Evolutionary conservation across 2,329 filamentous ascomycete species (phyloP).

Genomic region (Hypoxylon sp.): DNA sequence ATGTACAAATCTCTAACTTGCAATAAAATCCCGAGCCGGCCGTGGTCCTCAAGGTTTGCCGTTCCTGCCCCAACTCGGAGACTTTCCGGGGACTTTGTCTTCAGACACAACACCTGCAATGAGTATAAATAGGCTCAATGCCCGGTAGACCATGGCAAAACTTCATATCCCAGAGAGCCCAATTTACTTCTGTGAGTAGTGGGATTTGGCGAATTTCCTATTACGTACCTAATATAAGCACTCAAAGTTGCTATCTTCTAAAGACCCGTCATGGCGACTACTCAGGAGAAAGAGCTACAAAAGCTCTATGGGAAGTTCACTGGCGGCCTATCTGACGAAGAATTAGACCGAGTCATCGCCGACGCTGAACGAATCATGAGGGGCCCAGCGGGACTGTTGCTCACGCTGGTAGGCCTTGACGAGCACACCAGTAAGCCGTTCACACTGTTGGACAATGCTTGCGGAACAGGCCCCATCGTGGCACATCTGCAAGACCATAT

Average conservation of each 20-base stretch:
- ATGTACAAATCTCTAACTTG: neutral
- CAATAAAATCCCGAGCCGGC: neutral
- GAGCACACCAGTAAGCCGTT: constrained; percentile 53
- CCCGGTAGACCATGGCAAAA: too few relatives aligned
- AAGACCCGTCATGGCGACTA: constrained; percentile 37
- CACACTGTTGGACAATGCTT: constrained; percentile 66
- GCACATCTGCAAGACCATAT: constrained; percentile 61
- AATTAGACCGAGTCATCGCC: constrained; percentile 41
- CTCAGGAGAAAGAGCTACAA: constrained; percentile 41
- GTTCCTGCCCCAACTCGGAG: constrained; percentile 26
- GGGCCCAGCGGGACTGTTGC: constrained; percentile 44
- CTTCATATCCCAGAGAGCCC: neutral
- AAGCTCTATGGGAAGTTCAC: constrained; percentile 43
- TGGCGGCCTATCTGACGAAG: constrained; percentile 31
- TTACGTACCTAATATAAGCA: neutral
- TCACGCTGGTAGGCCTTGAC: constrained; percentile 54
- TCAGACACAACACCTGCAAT: neutral
- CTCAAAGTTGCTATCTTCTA: neutral
- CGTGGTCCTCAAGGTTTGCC: constrained; percentile 23
- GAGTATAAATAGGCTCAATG: constrained; percentile 16
- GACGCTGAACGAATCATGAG: constrained; percentile 47
- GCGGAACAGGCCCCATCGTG: constrained; percentile 66
- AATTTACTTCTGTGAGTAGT: neutral
- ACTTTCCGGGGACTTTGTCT: constrained; percentile 41
- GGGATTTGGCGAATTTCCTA: neutral